Evolutionary conservation across 176 grass and related monocot species (phyloP).

Genomic region (Eremochloa ophiuroides): DNA sequence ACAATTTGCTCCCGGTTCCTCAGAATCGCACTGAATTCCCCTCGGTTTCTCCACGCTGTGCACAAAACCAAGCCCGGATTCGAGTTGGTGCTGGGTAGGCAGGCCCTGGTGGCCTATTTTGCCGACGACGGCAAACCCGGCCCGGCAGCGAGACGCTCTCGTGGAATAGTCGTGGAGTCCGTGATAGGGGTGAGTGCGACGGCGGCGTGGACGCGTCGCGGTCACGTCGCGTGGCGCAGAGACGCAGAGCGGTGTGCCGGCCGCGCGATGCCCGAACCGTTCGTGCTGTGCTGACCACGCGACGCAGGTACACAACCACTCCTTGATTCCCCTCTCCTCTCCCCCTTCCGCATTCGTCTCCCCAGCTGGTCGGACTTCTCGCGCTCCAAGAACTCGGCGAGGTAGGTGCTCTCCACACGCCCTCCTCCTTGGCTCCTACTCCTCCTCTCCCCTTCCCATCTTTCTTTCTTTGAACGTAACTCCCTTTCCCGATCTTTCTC

Average conservation of each 20-base stretch:
- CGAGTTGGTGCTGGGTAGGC: background rate
- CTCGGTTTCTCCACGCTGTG: no score
- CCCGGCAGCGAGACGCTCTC: background rate
- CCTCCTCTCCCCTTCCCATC: no score
- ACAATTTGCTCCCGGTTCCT: no score
- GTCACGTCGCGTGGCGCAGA: background rate
- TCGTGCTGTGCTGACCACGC: conserved; percentile 15
- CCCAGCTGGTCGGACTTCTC: background rate
- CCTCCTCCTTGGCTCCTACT: no score
- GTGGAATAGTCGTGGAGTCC: background rate
- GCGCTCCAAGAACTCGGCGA: conserved; percentile 24
- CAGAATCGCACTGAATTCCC: no score
- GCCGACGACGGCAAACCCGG: background rate
- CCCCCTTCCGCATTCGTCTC: conserved; percentile 2
- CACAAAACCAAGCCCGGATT: background rate
- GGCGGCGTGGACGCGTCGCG: conserved; percentile 1
- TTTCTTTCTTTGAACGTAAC: no score
- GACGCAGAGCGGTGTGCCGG: background rate
- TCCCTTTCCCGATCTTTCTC: no score
- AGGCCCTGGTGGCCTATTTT: background rate
- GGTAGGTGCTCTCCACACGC: conserved; percentile 6
- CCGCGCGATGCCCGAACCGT: background rate
- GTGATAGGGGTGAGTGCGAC: background rate
- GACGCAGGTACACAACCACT: background rate
- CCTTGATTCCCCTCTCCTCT: background rate